Evolutionary conservation across 257 asterid genomes (phyloP).

Genomic region (Anisodus acutangulus): DNA sequence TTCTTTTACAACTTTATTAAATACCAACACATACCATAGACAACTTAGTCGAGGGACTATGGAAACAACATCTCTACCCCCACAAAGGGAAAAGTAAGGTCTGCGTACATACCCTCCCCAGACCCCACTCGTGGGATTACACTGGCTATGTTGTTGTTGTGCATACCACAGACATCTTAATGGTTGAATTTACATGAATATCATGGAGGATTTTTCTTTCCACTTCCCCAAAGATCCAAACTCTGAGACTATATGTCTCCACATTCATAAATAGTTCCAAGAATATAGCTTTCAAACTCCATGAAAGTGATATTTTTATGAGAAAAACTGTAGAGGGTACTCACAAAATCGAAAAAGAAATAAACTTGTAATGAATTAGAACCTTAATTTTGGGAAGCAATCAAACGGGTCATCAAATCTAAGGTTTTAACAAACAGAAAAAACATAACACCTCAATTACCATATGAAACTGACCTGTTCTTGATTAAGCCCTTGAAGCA

Average conservation of each 20-base stretch:
- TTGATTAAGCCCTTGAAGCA: constrained; percentile 6
- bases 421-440: not conserved
- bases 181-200: not conserved
- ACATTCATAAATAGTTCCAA: constrained; percentile 21
- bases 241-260: not conserved
- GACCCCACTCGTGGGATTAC: too few relatives aligned
- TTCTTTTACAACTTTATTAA: not conserved
- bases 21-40: not conserved
- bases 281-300: constrained; percentile 12
- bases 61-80: too few relatives aligned
- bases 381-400: not conserved
- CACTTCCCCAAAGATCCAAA: constrained; percentile 16
- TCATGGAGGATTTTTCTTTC: not conserved
- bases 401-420: not conserved
- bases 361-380: not conserved
- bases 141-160: too few relatives aligned
- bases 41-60: not conserved
- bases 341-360: not conserved
- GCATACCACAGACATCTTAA: not conserved
- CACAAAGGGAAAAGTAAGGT: too few relatives aligned
- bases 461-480: not conserved
- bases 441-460: constrained; percentile 26
- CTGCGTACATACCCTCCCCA: too few relatives aligned
- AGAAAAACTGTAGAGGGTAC: constrained; percentile 21
- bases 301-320: not conserved